A percentile compares a stretch with the other conserved stretches of the same genome.
These are phyloP conservation scores for Nicotiana rustica DNA, from an alignment of 305 asterid species.

Conservation along the genomic window DNA sequence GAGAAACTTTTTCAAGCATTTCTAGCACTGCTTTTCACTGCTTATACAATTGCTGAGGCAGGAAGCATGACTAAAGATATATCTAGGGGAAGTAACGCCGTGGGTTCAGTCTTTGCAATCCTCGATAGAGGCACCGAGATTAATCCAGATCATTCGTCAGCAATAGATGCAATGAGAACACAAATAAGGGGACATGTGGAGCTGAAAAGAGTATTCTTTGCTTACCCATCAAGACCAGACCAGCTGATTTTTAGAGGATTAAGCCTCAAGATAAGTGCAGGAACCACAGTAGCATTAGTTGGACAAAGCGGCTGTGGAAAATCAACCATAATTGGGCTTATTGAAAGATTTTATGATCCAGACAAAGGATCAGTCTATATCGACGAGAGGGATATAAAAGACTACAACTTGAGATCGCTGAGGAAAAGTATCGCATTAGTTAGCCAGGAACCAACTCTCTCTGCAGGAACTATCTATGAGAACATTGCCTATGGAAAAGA, in stretches of 20 bases:
- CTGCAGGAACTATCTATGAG: conserved; percentile 72
- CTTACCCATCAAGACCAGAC: conserved; percentile 82
- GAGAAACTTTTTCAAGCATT: conserved; percentile 78
- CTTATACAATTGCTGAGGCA: conserved; percentile 86
- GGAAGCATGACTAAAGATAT: conserved; percentile 95
- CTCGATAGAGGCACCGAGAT: conserved; percentile 69
- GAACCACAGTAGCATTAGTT: conserved; percentile 74
- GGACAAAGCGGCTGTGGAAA: conserved; percentile 88
- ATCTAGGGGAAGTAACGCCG: conserved; percentile 82
- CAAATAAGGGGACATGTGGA: conserved; percentile 66
- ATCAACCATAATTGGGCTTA: conserved; percentile 69
- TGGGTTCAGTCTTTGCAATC: conserved; percentile 73
- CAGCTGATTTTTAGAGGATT: conserved; percentile 67
- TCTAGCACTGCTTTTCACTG: conserved; percentile 75
- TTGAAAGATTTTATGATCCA: conserved; percentile 82
- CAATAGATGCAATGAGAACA: conserved; percentile 43
- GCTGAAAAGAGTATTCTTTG: conserved; percentile 64
- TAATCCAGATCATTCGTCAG: conserved; percentile 56
- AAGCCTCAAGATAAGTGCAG: conserved; percentile 65
- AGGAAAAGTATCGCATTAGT: conserved; percentile 72
- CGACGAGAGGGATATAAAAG: conserved; percentile 68
- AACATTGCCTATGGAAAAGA: conserved; percentile 72
- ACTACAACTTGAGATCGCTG: conserved; percentile 62
- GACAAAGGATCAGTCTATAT: conserved; percentile 62
- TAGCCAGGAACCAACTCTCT: conserved; percentile 83